phyloP scores from a whole-genome alignment of 129 eudicot species.

The Deinandra increscens region DNA sequence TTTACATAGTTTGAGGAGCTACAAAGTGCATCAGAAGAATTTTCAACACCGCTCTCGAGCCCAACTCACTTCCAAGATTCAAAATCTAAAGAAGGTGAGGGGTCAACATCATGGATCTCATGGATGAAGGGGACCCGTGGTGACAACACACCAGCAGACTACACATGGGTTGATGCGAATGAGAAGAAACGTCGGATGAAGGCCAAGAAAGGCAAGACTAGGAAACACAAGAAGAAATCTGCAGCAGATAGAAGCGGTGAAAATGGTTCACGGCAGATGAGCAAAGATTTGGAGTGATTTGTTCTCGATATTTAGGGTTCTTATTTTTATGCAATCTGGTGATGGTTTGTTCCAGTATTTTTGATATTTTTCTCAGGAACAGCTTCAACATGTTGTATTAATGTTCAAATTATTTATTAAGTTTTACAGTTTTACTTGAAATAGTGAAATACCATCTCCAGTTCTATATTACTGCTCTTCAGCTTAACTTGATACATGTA shows the following conservation, averaged over 20 bases:
- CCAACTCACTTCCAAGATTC: constrained; percentile 91
- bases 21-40: constrained; percentile 70
- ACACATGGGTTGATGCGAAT: constrained; percentile 87
- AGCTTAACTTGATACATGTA: not conserved
- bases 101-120: constrained; percentile 88
- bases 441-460: no score
- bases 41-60: constrained; percentile 91
- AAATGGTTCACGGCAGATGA: constrained; percentile 35
- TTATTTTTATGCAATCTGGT: constrained; percentile 26
- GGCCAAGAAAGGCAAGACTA: constrained; percentile 80
- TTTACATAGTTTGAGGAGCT: constrained; percentile 93
- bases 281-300: constrained; percentile 45
- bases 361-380: constrained; percentile 27
- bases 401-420: constrained; percentile 21
- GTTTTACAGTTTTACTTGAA: no score
- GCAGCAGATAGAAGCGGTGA: constrained; percentile 41
- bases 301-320: constrained; percentile 13
- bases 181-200: constrained; percentile 95
- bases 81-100: constrained; percentile 68
- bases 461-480: constrained; percentile 17
- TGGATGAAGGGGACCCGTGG: constrained; percentile 93
- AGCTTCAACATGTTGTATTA: constrained; percentile 37
- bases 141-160: constrained; percentile 72
- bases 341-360: constrained; percentile 35
- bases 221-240: constrained; percentile 58